Evolutionary conservation across 2,329 filamentous ascomycete species (phyloP), one percentile per base, ranked within the genome.

Genomic region (Remersonia thermophila): DNA sequence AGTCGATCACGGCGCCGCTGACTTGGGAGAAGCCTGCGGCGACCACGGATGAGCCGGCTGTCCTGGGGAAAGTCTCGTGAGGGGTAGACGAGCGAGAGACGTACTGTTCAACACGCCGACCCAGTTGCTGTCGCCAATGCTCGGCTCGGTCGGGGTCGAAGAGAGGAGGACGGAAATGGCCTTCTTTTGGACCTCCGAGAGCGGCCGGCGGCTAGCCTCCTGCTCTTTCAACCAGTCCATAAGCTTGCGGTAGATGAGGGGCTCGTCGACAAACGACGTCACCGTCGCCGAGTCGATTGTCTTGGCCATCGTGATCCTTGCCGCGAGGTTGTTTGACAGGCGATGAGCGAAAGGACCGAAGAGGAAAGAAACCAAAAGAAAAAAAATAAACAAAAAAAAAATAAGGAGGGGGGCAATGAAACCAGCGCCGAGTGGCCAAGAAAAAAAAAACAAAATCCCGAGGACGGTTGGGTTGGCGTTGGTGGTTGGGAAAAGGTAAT

Each of bases 201-300:
- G 54, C 0, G 62, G 58, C 11, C 43, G 25, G 6, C 51, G 51
- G 26, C 53, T 42, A 2, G 50, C 48, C 37, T 63, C 61, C 33
- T 68, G 61, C 14, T 52, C 31, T 16, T 57, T 55, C 36, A 65
- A 54, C 60, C 60, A 67, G 12, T 46, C 48, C 33, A 56, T 57
- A 35, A 67, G 45, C 13, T 48, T 50, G n/a, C 44, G 41, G 53
- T 57, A 63, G 12, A 56, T 38, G 28, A 47, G 32, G 3, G 36
- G 33, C 5, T 39, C 28, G 16, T 43, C 37, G 14, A 40, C 27
- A 12, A 15, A 26, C 14, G 29, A 17, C 11, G 34, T 12, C 9
- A n/a, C 9, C 4, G 32, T 11, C 9, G 13, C 17, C 13, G 17
- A 12, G 6, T 5, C 13, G 26, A n/a, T 18, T 16, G 35, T 9